Conservation (phyloP, 805 yeast genomes). For the Candida coquimbonensis region DNA sequence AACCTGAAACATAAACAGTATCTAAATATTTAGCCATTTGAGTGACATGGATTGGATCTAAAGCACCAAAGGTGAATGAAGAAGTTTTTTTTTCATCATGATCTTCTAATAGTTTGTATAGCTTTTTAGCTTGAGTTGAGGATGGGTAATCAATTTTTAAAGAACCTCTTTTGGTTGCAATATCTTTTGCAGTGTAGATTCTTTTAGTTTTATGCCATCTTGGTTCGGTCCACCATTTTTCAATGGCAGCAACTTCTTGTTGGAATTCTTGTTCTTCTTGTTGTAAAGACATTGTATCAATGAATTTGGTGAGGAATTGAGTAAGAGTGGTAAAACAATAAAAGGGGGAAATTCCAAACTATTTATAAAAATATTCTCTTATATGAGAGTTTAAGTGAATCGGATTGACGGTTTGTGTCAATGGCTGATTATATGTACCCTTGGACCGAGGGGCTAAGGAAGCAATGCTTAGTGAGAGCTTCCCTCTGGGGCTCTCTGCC, state of each 20-base stretch:
- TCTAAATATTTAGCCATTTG: slow-evolving; percentile 97
- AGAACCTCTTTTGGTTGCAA: slow-evolving; percentile 83
- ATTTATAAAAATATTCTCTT: slow-evolving; percentile 4
- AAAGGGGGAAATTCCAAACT: neutral
- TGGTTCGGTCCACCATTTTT: slow-evolving; percentile 89
- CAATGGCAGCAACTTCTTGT: slow-evolving; percentile 61
- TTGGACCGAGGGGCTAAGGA: neutral
- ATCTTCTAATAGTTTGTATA: slow-evolving; percentile 59
- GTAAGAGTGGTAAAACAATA: no score
- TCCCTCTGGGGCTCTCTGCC: neutral
- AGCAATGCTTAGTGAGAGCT: neutral
- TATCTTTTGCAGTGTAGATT: slow-evolving; percentile 80
- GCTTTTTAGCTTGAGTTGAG: slow-evolving; percentile 72
- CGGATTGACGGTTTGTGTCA: slow-evolving; percentile 3
- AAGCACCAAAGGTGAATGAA: slow-evolving; percentile 89
- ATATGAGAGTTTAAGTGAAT: neutral
- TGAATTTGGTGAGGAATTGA: neutral
- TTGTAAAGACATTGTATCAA: slow-evolving; percentile 6
- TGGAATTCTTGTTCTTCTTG: slow-evolving; percentile 21
- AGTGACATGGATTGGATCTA: slow-evolving; percentile 91
- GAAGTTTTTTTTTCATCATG: slow-evolving; percentile 69
- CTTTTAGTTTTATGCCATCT: slow-evolving; percentile 89
- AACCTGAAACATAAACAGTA: slow-evolving; percentile 89
- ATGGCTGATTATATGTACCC: neutral
- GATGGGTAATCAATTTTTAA: slow-evolving; percentile 72